These are phyloP conservation scores for Ensete ventricosum DNA, from an alignment of 176 grass and related monocot species.

Conservation along the genomic window DNA sequence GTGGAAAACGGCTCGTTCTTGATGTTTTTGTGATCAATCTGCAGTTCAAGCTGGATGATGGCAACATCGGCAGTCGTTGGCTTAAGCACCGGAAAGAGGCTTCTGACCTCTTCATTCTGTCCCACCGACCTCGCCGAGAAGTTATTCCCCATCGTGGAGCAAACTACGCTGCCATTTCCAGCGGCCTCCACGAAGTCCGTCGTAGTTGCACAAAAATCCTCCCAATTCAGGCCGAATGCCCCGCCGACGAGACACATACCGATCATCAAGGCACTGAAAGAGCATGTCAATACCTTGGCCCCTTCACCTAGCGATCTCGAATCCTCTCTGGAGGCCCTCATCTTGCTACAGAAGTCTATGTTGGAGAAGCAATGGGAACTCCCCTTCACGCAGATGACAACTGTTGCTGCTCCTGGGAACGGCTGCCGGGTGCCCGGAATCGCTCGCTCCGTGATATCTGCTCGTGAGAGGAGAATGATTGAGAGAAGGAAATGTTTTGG, in stretches of 20 bases:
- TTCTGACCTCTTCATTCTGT: conserved; percentile 55
- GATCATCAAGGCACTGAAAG: conserved; percentile 63
- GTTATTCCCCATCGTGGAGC: conserved; percentile 28
- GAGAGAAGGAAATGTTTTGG: conserved; percentile 26
- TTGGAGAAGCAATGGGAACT: conserved; percentile 98
- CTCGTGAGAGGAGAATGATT: conserved; percentile 61
- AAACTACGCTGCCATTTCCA: conserved; percentile 32
- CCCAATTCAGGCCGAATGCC: conserved; percentile 24
- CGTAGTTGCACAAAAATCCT: conserved; percentile 36
- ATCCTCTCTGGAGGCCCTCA: conserved; percentile 60
- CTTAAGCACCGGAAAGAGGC: conserved; percentile 72
- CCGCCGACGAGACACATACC: conserved; percentile 38
- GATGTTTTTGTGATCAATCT: neutral
- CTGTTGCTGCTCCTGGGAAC: conserved; percentile 9
- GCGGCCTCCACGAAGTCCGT: conserved; percentile 20
- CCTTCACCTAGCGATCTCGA: conserved; percentile 18
- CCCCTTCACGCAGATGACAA: conserved; percentile 43
- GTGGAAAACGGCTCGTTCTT: neutral
- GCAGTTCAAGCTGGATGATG: conserved; percentile 36
- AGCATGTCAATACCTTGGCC: conserved; percentile 30
- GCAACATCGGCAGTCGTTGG: conserved; percentile 73
- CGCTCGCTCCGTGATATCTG: conserved; percentile 48
- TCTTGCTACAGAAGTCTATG: conserved; percentile 78
- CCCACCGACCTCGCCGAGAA: conserved; percentile 39
- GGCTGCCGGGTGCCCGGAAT: conserved; percentile 15